Evolutionary conservation across 1,139 yeast species (phyloP), one percentile per base, ranked within the genome.

Genomic region (Taiozyma sp.): DNA sequence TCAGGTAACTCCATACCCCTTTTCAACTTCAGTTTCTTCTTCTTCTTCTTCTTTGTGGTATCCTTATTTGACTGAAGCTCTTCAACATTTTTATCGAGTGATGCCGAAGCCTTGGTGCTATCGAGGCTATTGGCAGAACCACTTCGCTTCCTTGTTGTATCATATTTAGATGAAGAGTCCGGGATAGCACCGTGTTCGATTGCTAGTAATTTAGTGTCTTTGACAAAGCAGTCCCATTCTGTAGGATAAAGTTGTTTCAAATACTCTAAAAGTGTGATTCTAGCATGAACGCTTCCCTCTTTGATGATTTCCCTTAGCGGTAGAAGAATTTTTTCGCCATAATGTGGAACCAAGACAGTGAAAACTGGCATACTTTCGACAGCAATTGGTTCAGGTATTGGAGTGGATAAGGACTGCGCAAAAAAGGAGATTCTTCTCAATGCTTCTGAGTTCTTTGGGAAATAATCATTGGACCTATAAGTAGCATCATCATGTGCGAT

Each of bases 311-410:
- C 96, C 52, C 74, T 78, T 49, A 89, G 67, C 2, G 81, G 73
- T 12, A 88, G 65, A 7, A 87, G 65, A 28, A 90, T 85, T 63
- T 84, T 87, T 62, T 90, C 97, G 0, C 84, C 75, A 62, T 84
- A 90, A 65, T 90, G 97, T 0, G 97, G 96, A n/a, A 89, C 73
- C 46, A 90, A 68, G 0, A 90, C 96, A 0, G 96, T 86, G 59
- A 90, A 89, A 0, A 85, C 66, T 0, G 97, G 96, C 83, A 88
- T 82, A n/a, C 86, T 74, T 50, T 81, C 81, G 2, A 85, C 80
- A 0, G 92, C 83, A 14, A 77, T 70, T 0, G 95, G 87, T 53
- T 84, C 92, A 0, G 89, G 85, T 45, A 90, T 75, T 0, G 93
- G 85, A 0, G 91, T 84, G 0, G 96, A 81, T 46, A 90, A 67